Conservation (phyloP, 2,329 filamentous ascomycete genomes). For the Teratosphaeria nubilosa region DNA sequence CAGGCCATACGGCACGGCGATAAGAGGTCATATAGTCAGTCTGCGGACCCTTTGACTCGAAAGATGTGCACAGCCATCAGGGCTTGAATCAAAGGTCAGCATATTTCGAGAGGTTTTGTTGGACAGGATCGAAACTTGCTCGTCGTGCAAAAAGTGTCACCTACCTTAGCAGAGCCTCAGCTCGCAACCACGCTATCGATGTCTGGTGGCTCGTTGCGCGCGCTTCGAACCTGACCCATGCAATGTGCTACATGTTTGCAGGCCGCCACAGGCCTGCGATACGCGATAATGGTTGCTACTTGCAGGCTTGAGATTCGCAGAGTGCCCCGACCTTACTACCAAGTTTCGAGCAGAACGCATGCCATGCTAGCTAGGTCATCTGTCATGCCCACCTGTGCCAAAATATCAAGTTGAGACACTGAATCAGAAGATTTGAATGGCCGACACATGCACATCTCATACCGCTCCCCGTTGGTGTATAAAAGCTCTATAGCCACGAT, state of each 20-base stretch:
- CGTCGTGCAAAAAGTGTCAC: neutral
- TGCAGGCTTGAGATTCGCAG: neutral
- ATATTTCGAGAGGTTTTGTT: neutral
- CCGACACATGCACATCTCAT: neutral
- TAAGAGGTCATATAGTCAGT: neutral
- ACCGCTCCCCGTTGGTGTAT: slow-evolving; percentile 3
- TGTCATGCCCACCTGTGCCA: neutral
- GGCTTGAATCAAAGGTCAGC: neutral
- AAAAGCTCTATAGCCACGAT: neutral
- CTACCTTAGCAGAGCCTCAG: neutral
- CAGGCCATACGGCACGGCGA: neutral
- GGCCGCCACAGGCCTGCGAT: neutral
- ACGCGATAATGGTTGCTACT: neutral
- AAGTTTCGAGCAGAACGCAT: neutral
- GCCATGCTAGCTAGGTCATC: neutral
- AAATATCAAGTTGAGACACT: neutral
- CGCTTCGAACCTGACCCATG: neutral
- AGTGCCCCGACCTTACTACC: no score
- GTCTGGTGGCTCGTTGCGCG: no score
- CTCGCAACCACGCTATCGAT: neutral
- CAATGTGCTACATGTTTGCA: neutral
- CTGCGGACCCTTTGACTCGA: neutral
- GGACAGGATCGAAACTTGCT: neutral
- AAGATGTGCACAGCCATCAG: neutral
- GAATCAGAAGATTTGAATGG: neutral